These are phyloP conservation scores for Cyclotella baltica DNA, from an alignment of 108 stramenopile genomes.

Conservation along the genomic window DNA sequence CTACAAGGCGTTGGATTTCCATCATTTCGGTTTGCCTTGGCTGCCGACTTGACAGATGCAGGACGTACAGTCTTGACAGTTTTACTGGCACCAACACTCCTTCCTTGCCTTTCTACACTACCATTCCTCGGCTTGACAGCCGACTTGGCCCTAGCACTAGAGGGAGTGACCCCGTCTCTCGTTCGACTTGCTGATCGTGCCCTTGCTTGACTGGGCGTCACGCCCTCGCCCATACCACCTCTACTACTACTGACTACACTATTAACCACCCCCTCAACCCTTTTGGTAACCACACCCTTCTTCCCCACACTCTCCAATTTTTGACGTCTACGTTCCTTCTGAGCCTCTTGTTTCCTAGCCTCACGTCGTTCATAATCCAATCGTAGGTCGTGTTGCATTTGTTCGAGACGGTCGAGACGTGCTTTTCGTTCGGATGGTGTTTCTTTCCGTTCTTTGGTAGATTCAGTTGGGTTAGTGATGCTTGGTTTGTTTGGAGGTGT, in stretches of 20 bases:
- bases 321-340: constrained; percentile 25
- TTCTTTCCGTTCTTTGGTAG: neutral
- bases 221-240: neutral
- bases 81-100: no score
- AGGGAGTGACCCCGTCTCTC: neutral
- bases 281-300: neutral
- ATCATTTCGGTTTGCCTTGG: no score
- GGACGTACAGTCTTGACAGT: no score
- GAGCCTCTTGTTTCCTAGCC: constrained; percentile 45
- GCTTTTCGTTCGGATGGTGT: constrained; percentile 25
- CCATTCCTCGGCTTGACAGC: neutral
- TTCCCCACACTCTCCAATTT: constrained; percentile 14
- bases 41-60: no score
- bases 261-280: neutral
- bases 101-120: neutral
- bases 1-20: no score
- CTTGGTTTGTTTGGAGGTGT: no score
- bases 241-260: no score
- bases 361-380: constrained; percentile 39
- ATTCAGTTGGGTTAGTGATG: neutral
- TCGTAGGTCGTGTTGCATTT: constrained; percentile 50
- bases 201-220: constrained; percentile 11
- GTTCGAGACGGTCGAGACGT: constrained; percentile 38
- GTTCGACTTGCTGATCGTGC: constrained; percentile 2
- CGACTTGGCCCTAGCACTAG: constrained; percentile 14